Evolutionary conservation across 1,284 basidiomycete genomes (phyloP).

Genomic region (Sporisorium sorghi): DNA sequence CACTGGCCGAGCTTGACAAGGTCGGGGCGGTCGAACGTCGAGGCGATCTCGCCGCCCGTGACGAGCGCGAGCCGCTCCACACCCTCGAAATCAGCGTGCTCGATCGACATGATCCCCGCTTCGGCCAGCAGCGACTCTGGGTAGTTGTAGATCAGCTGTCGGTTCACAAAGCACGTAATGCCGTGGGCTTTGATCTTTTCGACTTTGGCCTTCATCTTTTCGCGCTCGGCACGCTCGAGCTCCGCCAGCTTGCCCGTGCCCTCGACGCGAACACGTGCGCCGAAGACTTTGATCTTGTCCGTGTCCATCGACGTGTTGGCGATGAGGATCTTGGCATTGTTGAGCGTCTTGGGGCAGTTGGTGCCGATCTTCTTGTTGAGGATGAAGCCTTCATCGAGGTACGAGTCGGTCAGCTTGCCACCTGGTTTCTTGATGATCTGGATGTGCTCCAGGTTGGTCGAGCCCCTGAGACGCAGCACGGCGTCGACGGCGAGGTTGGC

Average conservation of each 20-base stretch:
- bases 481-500: slow-evolving; percentile 98
- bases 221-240: slow-evolving; percentile 94
- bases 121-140: slow-evolving; percentile 94
- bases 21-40: slow-evolving; percentile 93
- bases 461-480: slow-evolving; percentile 92
- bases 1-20: slow-evolving; percentile 92
- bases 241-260: slow-evolving; percentile 96
- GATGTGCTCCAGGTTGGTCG: slow-evolving; percentile 96
- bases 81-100: slow-evolving; percentile 99
- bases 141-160: slow-evolving; percentile 99
- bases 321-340: slow-evolving; percentile 96
- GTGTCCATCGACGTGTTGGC: slow-evolving; percentile 99
- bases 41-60: slow-evolving; percentile 96
- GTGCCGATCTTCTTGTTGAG: slow-evolving; percentile 95
- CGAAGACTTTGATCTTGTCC: slow-evolving; percentile 99
- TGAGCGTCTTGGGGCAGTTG: slow-evolving; percentile 92
- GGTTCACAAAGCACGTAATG: slow-evolving; percentile 97
- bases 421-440: slow-evolving; percentile 99
- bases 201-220: slow-evolving; percentile 99
- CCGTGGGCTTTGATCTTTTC: slow-evolving; percentile 93
- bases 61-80: slow-evolving; percentile 95
- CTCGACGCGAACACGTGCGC: slow-evolving; percentile 94
- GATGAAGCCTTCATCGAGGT: slow-evolving; percentile 99
- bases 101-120: slow-evolving; percentile 93
- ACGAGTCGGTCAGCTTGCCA: slow-evolving; percentile 97